These are phyloP conservation scores for Leishmania braziliensis DNA, from an alignment of 208 protist genomes.

Conservation along the genomic window DNA sequence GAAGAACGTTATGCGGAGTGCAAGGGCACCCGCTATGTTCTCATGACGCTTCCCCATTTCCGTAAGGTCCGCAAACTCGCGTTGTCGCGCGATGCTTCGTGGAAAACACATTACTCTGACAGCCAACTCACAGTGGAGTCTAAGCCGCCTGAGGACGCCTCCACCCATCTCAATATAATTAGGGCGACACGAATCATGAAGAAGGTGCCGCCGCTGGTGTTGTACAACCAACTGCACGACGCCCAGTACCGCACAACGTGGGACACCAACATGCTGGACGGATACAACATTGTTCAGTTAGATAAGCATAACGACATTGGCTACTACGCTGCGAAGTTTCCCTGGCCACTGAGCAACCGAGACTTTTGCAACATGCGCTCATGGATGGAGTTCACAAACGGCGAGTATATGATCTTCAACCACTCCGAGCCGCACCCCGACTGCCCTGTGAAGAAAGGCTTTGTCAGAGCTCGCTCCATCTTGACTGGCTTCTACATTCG, in stretches of 20 bases:
- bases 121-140: constrained; percentile 53
- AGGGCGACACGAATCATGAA: constrained; percentile 72
- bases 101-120: constrained; percentile 63
- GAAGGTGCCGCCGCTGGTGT: constrained; percentile 54
- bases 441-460: constrained; percentile 78
- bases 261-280: constrained; percentile 88
- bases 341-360: constrained; percentile 84
- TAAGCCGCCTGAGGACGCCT: constrained; percentile 47
- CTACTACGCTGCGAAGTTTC: constrained; percentile 90
- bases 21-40: constrained; percentile 46
- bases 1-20: constrained; percentile 51
- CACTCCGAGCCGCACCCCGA: constrained; percentile 81
- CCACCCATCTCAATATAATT: constrained; percentile 77
- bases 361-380: constrained; percentile 93
- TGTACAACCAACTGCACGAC: constrained; percentile 91
- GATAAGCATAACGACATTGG: constrained; percentile 90
- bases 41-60: constrained; percentile 81
- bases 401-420: constrained; percentile 93
- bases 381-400: constrained; percentile 92
- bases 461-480: constrained; percentile 83
- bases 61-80: constrained; percentile 56
- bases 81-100: constrained; percentile 35
- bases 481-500: constrained; percentile 85
- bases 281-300: constrained; percentile 83
- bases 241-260: constrained; percentile 81